Evolutionary conservation across 371 early-diverging fungal genomes (phyloP).

Genomic region (Circinella umbellata): DNA sequence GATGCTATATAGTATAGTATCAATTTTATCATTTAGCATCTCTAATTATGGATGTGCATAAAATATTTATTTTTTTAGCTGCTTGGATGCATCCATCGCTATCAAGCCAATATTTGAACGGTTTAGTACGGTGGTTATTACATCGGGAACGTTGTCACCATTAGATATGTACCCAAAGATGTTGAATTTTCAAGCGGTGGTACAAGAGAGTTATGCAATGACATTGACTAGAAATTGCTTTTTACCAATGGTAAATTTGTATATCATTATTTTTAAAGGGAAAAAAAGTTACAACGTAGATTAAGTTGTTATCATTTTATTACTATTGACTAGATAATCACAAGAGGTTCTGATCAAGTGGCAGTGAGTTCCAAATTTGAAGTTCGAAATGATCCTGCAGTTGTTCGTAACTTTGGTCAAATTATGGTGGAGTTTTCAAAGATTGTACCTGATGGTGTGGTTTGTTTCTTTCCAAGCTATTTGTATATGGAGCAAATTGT

Average conservation of each 20-base stretch:
- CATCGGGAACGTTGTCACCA: constrained; percentile 99
- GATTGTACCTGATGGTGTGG: constrained; percentile 98
- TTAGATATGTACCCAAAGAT: constrained; percentile 99
- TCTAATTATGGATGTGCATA: no score
- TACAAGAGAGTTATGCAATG: constrained; percentile 93
- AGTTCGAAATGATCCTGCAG: constrained; percentile 97
- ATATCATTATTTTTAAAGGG: no score
- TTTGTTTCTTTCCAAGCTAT: constrained; percentile 99
- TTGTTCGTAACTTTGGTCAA: constrained; percentile 99
- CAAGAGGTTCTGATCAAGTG: constrained; percentile 98
- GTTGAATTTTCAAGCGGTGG: constrained; percentile 86
- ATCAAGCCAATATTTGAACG: constrained; percentile 96
- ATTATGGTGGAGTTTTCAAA: constrained; percentile 95
- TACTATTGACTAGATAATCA: constrained; percentile 66
- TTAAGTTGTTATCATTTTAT: neutral
- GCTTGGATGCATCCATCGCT: constrained; percentile 98
- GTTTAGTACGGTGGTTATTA: constrained; percentile 98
- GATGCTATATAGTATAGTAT: neutral
- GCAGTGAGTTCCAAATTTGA: constrained; percentile 97
- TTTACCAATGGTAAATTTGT: constrained; percentile 81
- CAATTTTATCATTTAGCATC: no score
- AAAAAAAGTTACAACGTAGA: neutral
- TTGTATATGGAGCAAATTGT: constrained; percentile 99
- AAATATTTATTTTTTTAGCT: constrained; percentile 49
- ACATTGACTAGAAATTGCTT: constrained; percentile 94